Percentiles rank a stretch among this genome's conserved stretches.
phyloP scores from a whole-genome alignment of 164 flowering plant species.

The Aristolochia californica region DNA sequence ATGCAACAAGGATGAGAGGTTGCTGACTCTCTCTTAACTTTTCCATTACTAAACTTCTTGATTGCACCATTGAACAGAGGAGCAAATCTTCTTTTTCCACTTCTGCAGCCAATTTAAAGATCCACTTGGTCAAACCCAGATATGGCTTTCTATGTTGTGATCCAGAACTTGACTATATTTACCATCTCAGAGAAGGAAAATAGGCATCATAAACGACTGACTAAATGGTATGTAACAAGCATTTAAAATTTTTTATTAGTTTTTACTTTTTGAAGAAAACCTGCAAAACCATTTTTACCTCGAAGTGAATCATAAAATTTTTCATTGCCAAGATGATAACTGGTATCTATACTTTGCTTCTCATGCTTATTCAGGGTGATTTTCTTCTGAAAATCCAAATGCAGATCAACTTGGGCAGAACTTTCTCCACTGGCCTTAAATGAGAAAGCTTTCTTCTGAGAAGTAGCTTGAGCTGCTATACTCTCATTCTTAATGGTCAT shows the following conservation, averaged over 20 bases:
- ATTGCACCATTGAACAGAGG: conserved; percentile 45
- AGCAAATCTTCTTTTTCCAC: conserved; percentile 82
- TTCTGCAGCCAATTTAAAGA: conserved; percentile 25
- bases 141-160: no score
- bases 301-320: conserved; percentile 27
- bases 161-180: no score
- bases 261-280: no score
- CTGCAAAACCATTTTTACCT: conserved; percentile 21
- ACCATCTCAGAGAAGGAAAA: no score
- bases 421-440: conserved; percentile 15
- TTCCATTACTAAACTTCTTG: conserved; percentile 45
- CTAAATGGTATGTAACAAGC: no score
- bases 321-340: conserved; percentile 14
- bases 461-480: conserved; percentile 26
- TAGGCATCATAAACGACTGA: no score
- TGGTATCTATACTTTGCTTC: conserved; percentile 16
- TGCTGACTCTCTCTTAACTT: conserved; percentile 53
- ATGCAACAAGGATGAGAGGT: conserved; percentile 69
- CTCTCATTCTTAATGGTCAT: conserved; percentile 57
- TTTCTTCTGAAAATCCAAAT: conserved; percentile 78
- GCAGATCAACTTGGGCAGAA: conserved; percentile 18
- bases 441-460: conserved; percentile 6
- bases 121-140: neutral
- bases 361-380: conserved; percentile 58
- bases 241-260: no score